These are phyloP conservation scores for Aspergillus asperescens DNA, from an alignment of 495 filamentous ascomycete genomes.

Conservation along the genomic window DNA sequence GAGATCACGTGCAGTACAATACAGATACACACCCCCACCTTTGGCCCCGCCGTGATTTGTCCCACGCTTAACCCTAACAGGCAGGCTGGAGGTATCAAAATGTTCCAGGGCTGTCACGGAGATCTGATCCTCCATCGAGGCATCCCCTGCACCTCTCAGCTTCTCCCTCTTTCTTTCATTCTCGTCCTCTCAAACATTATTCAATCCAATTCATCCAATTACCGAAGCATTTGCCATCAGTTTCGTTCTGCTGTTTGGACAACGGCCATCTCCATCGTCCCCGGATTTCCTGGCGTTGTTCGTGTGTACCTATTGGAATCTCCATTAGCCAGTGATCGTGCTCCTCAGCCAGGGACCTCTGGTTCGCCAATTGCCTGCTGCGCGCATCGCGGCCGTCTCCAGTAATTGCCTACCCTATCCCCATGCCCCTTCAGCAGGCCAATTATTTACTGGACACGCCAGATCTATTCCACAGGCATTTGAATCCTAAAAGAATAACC, in stretches of 20 bases:
- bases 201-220: conserved; percentile 13
- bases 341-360: conserved; percentile 32
- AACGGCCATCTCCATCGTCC: conserved; percentile 1
- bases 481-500: conserved; percentile 25
- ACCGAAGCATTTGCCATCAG: conserved; percentile 2
- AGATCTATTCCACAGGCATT: conserved; percentile 20
- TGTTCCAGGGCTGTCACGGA: conserved; percentile 10
- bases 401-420: conserved; percentile 19
- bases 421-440: conserved; percentile 14
- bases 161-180: conserved; percentile 11
- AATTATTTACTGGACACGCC: conserved; percentile 21
- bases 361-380: conserved; percentile 43
- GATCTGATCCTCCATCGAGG: conserved; percentile 9
- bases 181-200: conserved; percentile 5
- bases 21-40: conserved; percentile 13
- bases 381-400: conserved; percentile 31
- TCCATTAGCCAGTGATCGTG: conserved; percentile 24
- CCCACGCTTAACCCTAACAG: not conserved
- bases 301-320: conserved; percentile 10
- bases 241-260: conserved; percentile 11
- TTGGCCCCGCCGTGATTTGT: not conserved
- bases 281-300: conserved; percentile 15
- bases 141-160: conserved; percentile 7
- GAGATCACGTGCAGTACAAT: conserved; percentile 20
- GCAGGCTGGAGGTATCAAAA: not conserved